Evolutionary conservation across 345 rosid species (phyloP), one percentile per base, ranked within the genome.

Genomic region (Garcia nutans): DNA sequence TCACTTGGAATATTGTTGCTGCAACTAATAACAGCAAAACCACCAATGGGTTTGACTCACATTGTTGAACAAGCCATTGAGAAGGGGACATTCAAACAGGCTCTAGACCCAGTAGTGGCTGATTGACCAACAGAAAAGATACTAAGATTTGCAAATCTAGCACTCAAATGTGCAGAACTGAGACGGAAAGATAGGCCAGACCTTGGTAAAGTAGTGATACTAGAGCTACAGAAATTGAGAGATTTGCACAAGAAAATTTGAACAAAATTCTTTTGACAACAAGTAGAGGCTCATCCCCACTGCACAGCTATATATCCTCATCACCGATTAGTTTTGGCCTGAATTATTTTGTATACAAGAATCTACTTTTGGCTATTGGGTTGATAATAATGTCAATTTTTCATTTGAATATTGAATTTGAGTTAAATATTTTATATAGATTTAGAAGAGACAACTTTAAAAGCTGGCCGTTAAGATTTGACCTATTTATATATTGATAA

Each of bases 151-250:
- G 96, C 96, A 20, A 88, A 88, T 79, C 64, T 91, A 47, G 89
- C 90, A 28, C 83, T 91, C 12, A 79, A 78, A 79, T 95, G 98
- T 66, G 94, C 98, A 17, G 89, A 91, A 74, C 84, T 93, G 74
- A 90, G 97, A 78, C 84, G 92, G 78, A 93, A 90, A 78, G 98
- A 95, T 86, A 82, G 99, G 78, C 99, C 98, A 26, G 99, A 93
- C 81, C 98, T 95, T 3, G 88, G 87, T 23, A 90, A 81, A 52
- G 88, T 74, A 49, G 88, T 93, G 54, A 81, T 95, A 82, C 90
- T 92, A 20, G 89, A 87, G 83, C 88, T 95, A 31, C 61, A 65
- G 17, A 85, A 79, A 74, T 71, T 95, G 82, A 88, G 94, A 79
- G 86, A 41, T 73, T 84, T 7, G 94, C 91, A 8, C 91, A 90